Evolutionary conservation across 2,329 filamentous ascomycete species (phyloP), one percentile per base, ranked within the genome.

Genomic region (Colletotrichum lini): DNA sequence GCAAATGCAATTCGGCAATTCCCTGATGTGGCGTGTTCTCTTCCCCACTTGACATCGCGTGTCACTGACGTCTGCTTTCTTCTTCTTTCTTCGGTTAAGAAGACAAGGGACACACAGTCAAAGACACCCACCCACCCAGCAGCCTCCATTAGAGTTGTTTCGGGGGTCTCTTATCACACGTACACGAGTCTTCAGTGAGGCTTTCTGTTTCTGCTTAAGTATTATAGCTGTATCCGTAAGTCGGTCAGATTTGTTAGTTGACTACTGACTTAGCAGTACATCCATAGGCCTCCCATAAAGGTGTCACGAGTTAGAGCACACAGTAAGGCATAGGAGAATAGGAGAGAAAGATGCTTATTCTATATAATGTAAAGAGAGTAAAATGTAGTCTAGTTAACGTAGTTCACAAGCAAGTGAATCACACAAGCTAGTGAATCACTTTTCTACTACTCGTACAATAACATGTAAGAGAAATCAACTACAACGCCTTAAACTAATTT

Each of bases 1-100:
- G 58, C 58, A 63, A 52, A 53, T 67, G 68, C 58, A 63, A 54
- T 45, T 68, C 68, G 68, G 68, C 65, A 68, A 63, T 63, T 71
- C 58, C 65, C 52, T 71, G 65, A 52, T 59, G 58, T 68, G 58
- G 68, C 64, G 58, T 68, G 58, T 63, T 63, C 23, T 63, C 44
- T 59, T 49, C 65, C 45, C 68, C 68, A 63, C 65, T 23, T 45
- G 6, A 40, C 38, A 71, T 71, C 68, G 68, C 68, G 50, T 67
- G 68, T 63, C 58, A 63, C 68, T 59, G 68, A 68, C 68, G 68
- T 68, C 50, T 63, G 21, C 63, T 38, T 35, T 56, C 30, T 4
- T 7, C 30, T 35, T 9, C 30, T 10, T 9, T 35, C 30, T 35
- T 35, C 30, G 30, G 30, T 35, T 35, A 35, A 35, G 53, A 65